phyloP scores from a whole-genome alignment of 768 basidiomycete genomes.

The Hygrophoropsis aurantiaca region DNA sequence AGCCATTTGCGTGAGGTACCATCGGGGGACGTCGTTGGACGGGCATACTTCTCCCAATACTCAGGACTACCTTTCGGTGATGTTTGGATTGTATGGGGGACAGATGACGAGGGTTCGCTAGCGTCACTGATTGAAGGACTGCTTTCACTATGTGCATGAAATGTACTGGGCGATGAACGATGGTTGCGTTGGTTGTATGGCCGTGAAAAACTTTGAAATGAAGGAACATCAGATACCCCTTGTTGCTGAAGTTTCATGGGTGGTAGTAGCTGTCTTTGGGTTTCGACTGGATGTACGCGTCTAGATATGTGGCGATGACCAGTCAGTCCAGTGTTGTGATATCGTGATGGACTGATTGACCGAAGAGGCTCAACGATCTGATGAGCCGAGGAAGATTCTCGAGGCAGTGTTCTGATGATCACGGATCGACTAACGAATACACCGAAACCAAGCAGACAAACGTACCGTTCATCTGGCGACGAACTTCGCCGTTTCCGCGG shows the following conservation, averaged over 20 bases:
- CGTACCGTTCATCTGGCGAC: slow-evolving; percentile 29
- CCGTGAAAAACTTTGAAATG: slow-evolving; percentile 3
- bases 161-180: not conserved
- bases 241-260: slow-evolving; percentile 14
- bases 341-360: slow-evolving; percentile 15
- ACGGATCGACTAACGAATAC: slow-evolving; percentile 6
- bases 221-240: slow-evolving; percentile 6
- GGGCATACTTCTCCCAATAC: slow-evolving; percentile 33
- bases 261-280: slow-evolving; percentile 8
- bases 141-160: slow-evolving; percentile 15
- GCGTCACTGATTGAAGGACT: slow-evolving; percentile 31
- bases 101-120: slow-evolving; percentile 21
- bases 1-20: slow-evolving; percentile 37
- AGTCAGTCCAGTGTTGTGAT: slow-evolving; percentile 8
- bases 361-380: slow-evolving; percentile 24
- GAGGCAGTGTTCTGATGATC: slow-evolving; percentile 12
- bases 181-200: slow-evolving; percentile 9
- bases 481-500: slow-evolving; percentile 34
- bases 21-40: slow-evolving; percentile 30
- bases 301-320: slow-evolving; percentile 11
- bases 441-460: slow-evolving; percentile 6
- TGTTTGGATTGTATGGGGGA: slow-evolving; percentile 17
- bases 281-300: slow-evolving; percentile 21
- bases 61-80: slow-evolving; percentile 28
- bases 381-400: slow-evolving; percentile 14